Evolutionary conservation across 305 asterid genomes (phyloP).

Genomic region (Rubia tinctorum): DNA sequence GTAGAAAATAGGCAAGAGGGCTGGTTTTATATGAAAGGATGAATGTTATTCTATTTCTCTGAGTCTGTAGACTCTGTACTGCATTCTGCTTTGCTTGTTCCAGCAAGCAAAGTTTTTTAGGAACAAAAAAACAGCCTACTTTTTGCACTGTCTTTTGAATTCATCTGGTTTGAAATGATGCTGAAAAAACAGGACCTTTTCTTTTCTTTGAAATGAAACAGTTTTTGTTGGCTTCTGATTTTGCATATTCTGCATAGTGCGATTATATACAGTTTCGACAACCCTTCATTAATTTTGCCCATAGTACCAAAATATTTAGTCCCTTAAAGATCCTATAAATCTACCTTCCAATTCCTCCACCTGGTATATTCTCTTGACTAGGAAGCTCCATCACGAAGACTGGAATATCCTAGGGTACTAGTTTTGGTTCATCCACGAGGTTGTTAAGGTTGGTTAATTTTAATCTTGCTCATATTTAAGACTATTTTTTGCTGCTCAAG

Average conservation of each 20-base stretch:
- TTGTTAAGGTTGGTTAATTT: slow-evolving; percentile 5
- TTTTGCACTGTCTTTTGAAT: slow-evolving; percentile 40
- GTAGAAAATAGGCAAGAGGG: neutral
- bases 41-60: slow-evolving; percentile 38
- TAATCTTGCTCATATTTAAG: neutral
- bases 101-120: slow-evolving; percentile 28
- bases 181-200: slow-evolving; percentile 1
- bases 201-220: slow-evolving; percentile 7
- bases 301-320: neutral
- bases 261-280: slow-evolving; percentile 30
- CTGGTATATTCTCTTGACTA: slow-evolving; percentile 12
- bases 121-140: slow-evolving; percentile 28
- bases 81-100: slow-evolving; percentile 27
- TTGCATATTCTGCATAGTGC: slow-evolving; percentile 36
- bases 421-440: neutral
- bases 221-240: slow-evolving; percentile 30
- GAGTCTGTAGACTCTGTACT: slow-evolving; percentile 56
- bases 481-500: neutral
- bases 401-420: slow-evolving; percentile 6
- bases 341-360: slow-evolving; percentile 10
- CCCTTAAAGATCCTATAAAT: slow-evolving; percentile 6
- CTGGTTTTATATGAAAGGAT: neutral
- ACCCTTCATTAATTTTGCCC: slow-evolving; percentile 13
- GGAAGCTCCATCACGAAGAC: neutral
- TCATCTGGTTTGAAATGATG: slow-evolving; percentile 18